Evolutionary conservation across 257 asterid genomes (phyloP), one percentile per base, ranked within the genome.

Genomic region (Solanum gandarillasii): DNA sequence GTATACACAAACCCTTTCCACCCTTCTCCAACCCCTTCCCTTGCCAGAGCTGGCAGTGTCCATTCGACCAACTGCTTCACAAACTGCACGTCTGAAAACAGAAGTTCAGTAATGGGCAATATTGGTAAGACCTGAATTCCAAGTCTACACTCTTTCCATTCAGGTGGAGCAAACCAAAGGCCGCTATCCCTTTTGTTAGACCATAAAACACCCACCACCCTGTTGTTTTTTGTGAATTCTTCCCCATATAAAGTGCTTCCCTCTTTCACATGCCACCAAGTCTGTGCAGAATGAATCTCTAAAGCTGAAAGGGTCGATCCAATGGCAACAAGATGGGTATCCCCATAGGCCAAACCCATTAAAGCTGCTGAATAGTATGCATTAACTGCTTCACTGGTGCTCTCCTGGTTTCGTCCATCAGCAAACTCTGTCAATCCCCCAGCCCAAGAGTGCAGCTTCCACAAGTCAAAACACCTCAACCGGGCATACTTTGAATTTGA

Each of bases 381-480:
- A 87, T 94, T 97, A 76, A 97, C 90, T 3, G 99, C 99, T 93
- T 97, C 98, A 7, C 99, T 95, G 2, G 99, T 94, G 93, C 98
- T 97, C 88, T 95, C 98, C 43, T 97, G 99, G 86, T 97, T 95
- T 41, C 98, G 92, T 4, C 99, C 99, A 46, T 97, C 99, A 25
- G 95, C 95, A 89, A 95, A 97, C 62, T 95, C 99, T 0, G 98
- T 97, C 71, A 97, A 85, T 85, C 99, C 99, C 16, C 98, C 98
- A 10, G 98, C 98, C 99, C 98, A 95, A 85, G 99, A 97, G 92
- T 95, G 99, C 89, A 97, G 83, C 83, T 92, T 91, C 98, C 98
- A 97, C 65, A 91, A 31, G 85, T 97, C 99, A 41, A 95, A 97
- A 83, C 98, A 94, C 87, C 99, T 94, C 93, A 97, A 65, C 21